phyloP scores from a whole-genome alignment of 2,329 filamentous ascomycete species.

The Fusarium kyushuense region DNA sequence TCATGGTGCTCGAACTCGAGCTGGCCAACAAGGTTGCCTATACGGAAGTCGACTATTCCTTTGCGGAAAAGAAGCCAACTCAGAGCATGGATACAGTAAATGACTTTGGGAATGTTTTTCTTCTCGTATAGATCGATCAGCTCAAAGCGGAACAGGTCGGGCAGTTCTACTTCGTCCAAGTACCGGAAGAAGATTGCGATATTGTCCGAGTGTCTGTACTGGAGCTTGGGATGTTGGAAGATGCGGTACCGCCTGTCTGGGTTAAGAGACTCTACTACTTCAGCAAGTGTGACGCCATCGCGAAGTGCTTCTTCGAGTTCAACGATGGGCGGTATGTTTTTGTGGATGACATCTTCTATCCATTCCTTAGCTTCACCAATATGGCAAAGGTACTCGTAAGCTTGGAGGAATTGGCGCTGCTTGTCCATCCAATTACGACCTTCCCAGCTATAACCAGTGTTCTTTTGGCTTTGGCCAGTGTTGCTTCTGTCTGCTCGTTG shows the following conservation, averaged over 20 bases:
- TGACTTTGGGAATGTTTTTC: slow-evolving; percentile 99
- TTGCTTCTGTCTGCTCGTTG: slow-evolving; percentile 75
- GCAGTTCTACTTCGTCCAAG: slow-evolving; percentile 89
- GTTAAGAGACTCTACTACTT: slow-evolving; percentile 90
- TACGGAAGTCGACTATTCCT: slow-evolving; percentile 93
- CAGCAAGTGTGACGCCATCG: slow-evolving; percentile 93
- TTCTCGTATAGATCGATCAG: slow-evolving; percentile 98
- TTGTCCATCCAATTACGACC: slow-evolving; percentile 98
- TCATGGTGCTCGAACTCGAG: slow-evolving; percentile 98
- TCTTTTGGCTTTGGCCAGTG: slow-evolving; percentile 60
- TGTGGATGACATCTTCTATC: slow-evolving; percentile 92
- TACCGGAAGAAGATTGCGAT: slow-evolving; percentile 97
- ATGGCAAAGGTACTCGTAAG: slow-evolving; percentile 98
- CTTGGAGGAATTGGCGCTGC: slow-evolving; percentile 93
- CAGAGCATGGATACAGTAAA: slow-evolving; percentile 96
- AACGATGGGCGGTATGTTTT: slow-evolving; percentile 89
- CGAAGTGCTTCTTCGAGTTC: slow-evolving; percentile 92
- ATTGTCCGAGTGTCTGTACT: slow-evolving; percentile 97
- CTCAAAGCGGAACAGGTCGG: slow-evolving; percentile 96
- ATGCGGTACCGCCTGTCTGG: slow-evolving; percentile 82
- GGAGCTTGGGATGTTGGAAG: slow-evolving; percentile 85
- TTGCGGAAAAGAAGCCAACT: slow-evolving; percentile 98
- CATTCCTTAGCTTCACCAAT: slow-evolving; percentile 99
- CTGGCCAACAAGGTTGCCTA: slow-evolving; percentile 95
- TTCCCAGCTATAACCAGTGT: slow-evolving; percentile 76